Percentiles rank a stretch among this genome's conserved stretches.
These are phyloP conservation scores for Leishmania arabica DNA, from an alignment of 208 protist genomes.

Conservation along the genomic window DNA sequence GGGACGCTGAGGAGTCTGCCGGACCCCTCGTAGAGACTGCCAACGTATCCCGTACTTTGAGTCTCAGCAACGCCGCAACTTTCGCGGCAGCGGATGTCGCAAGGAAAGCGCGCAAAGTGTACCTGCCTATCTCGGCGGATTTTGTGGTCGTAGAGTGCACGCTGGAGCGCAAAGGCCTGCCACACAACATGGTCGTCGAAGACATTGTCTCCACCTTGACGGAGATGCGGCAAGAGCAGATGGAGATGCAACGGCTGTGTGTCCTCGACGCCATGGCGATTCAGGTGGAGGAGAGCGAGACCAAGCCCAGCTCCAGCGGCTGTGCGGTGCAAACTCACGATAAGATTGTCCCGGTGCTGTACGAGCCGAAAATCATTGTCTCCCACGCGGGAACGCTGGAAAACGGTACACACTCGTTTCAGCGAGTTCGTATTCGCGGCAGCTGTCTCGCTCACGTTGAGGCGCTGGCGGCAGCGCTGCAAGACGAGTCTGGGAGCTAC, in stretches of 20 bases:
- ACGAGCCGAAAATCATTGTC: slow-evolving; percentile 82
- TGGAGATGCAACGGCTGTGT: slow-evolving; percentile 72
- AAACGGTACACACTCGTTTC: slow-evolving; percentile 78
- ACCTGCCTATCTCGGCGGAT: slow-evolving; percentile 61
- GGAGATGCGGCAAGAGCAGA: slow-evolving; percentile 69
- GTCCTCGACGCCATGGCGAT: slow-evolving; percentile 48
- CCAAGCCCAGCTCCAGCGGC: neutral
- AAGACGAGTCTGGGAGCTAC: slow-evolving; percentile 47
- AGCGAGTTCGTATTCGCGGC: slow-evolving; percentile 87
- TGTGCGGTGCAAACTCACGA: neutral
- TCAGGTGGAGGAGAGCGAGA: slow-evolving; percentile 15
- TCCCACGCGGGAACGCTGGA: slow-evolving; percentile 84
- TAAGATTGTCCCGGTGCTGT: slow-evolving; percentile 75
- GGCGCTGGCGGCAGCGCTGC: slow-evolving; percentile 55
- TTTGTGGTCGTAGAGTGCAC: slow-evolving; percentile 84
- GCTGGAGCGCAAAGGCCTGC: slow-evolving; percentile 80
- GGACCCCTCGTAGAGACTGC: slow-evolving; percentile 3
- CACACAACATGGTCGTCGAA: slow-evolving; percentile 84
- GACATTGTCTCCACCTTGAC: slow-evolving; percentile 73
- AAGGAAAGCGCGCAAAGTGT: slow-evolving; percentile 24
- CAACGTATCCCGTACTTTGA: slow-evolving; percentile 10
- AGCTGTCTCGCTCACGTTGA: slow-evolving; percentile 82
- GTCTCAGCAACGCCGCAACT: neutral
- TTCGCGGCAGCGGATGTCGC: neutral
- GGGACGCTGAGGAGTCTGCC: neutral